Evolutionary conservation across 176 grass and related monocot species (phyloP).

Genomic region (Oryza punctata): DNA sequence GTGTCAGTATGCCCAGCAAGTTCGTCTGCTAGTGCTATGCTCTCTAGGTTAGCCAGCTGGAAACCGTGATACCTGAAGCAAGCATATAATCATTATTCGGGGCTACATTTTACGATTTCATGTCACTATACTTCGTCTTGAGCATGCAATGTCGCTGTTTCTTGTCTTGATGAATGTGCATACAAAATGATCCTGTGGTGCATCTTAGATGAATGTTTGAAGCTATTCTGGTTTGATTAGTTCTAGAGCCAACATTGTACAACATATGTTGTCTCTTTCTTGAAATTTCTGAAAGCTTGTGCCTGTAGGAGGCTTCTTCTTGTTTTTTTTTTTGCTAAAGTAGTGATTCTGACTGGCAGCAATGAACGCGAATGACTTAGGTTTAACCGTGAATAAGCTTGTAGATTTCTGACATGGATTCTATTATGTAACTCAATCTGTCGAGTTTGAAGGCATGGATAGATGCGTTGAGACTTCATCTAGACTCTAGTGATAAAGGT

Average conservation of each 20-base stretch:
- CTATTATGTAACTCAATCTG: not conserved
- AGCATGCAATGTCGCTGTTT: not conserved
- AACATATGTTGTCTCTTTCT: not conserved
- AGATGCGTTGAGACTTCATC: not conserved
- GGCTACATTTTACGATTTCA: not conserved
- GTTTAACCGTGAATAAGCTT: not conserved
- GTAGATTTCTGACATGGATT: conserved; percentile 7
- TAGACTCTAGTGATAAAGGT: not conserved
- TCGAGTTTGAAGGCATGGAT: not conserved
- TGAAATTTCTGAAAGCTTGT: not conserved
- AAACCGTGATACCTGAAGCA: not conserved
- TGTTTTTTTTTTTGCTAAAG: no score
- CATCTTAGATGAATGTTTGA: not conserved
- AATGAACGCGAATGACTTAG: not conserved
- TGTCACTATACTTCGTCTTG: not conserved
- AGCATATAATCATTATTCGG: not conserved
- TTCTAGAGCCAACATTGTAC: not conserved
- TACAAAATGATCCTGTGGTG: not conserved
- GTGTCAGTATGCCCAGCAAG: not conserved
- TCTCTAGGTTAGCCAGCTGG: not conserved
- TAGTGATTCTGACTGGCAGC: not conserved
- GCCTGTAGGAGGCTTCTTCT: not conserved
- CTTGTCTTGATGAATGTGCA: conserved; percentile 19
- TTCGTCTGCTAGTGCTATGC: not conserved
- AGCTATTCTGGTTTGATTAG: not conserved